These are phyloP conservation scores for Escallonia rubra DNA, from an alignment of 129 eudicot genomes.

Conservation along the genomic window DNA sequence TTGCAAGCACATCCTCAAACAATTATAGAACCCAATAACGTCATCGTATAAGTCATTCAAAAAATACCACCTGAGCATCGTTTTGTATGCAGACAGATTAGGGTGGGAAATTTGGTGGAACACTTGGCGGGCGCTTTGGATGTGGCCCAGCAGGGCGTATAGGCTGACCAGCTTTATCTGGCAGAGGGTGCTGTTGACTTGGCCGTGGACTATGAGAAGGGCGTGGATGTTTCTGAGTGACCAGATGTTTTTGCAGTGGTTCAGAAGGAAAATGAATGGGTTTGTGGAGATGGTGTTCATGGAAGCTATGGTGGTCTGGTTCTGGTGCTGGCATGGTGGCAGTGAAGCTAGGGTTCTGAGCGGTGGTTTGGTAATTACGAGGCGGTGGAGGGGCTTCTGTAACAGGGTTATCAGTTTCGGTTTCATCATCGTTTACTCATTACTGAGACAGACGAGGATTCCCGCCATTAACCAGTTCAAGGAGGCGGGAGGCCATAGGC, in stretches of 20 bases:
- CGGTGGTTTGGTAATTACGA: constrained; percentile 14
- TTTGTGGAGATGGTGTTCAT: constrained; percentile 35
- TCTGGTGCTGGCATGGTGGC: constrained; percentile 13
- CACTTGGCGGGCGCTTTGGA: constrained; percentile 47
- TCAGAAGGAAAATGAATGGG: constrained; percentile 38
- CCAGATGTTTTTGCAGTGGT: constrained; percentile 35
- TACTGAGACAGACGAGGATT: too few relatives aligned
- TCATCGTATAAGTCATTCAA: constrained; percentile 44
- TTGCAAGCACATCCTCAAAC: constrained; percentile 39
- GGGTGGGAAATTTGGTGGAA: constrained; percentile 64
- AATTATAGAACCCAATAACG: constrained; percentile 46
- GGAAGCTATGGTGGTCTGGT: constrained; percentile 19
- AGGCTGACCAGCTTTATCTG: constrained; percentile 49
- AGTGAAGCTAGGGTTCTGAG: constrained; percentile 35
- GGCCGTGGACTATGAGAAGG: constrained; percentile 47
- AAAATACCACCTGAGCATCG: constrained; percentile 83
- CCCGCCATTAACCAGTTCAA: too few relatives aligned
- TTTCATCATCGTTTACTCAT: too few relatives aligned
- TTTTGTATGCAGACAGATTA: constrained; percentile 53
- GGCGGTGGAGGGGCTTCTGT: constrained; percentile 15
- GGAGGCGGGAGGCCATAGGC: too few relatives aligned
- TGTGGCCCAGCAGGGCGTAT: constrained; percentile 49
- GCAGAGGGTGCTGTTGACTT: constrained; percentile 26
- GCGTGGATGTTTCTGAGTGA: constrained; percentile 53
- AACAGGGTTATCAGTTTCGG: constrained; percentile 22